These are phyloP conservation scores for Somion occarium DNA, from an alignment of 1,284 basidiomycete species.

Conservation along the genomic window DNA sequence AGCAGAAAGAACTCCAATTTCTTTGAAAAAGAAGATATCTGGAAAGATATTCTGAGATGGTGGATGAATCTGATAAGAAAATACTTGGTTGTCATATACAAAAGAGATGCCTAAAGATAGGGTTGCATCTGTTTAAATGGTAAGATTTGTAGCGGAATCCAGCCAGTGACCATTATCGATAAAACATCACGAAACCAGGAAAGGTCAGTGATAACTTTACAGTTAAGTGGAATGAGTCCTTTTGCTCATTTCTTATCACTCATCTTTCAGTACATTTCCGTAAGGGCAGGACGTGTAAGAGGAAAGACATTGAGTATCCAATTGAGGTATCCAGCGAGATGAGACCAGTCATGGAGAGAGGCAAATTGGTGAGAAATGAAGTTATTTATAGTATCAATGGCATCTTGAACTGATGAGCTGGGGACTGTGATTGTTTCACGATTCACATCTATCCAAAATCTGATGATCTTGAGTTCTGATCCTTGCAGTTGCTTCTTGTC, in stretches of 20 bases:
- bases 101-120: neutral
- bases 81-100: neutral
- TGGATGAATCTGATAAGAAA: neutral
- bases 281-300: constrained; percentile 26
- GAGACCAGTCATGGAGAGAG: constrained; percentile 26
- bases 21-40: neutral
- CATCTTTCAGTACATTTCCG: constrained; percentile 32
- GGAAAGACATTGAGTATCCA: constrained; percentile 39
- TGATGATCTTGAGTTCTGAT: constrained; percentile 28
- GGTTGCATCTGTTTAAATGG: neutral
- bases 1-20: neutral
- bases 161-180: neutral
- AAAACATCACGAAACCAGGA: constrained; percentile 29
- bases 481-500: constrained; percentile 35
- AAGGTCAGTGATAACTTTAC: constrained; percentile 21
- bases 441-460: constrained; percentile 30
- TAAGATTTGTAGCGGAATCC: neutral
- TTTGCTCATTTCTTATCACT: constrained; percentile 17
- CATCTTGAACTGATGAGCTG: neutral
- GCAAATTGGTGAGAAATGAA: constrained; percentile 6
- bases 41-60: neutral
- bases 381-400: constrained; percentile 4
- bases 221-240: constrained; percentile 27
- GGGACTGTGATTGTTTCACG: constrained; percentile 27
- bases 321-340: constrained; percentile 32